Conservation (phyloP, 768 basidiomycete species). For the Scleroderma citrinum region DNA sequence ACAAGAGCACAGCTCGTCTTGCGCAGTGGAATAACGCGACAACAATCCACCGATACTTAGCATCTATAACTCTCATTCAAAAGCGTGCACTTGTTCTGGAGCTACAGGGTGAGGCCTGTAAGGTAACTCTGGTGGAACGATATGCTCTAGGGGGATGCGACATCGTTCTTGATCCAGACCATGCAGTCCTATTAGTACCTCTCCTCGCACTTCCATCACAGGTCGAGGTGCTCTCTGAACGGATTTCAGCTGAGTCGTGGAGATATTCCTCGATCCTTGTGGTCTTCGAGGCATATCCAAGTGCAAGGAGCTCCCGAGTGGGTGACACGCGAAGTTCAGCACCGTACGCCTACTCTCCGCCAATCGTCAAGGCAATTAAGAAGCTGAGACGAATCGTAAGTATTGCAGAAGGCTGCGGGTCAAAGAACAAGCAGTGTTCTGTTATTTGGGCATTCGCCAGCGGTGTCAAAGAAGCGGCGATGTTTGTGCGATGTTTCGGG, state of each 20-base stretch:
- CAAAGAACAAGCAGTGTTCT: constrained; percentile 37
- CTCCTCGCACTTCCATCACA: constrained; percentile 45
- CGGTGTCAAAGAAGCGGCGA: constrained; percentile 51
- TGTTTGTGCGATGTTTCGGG: constrained; percentile 50
- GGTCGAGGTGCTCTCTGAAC: constrained; percentile 37
- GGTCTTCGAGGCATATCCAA: constrained; percentile 64
- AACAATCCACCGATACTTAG: constrained; percentile 56
- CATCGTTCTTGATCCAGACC: constrained; percentile 60
- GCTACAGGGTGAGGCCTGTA: constrained; percentile 39
- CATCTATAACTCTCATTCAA: constrained; percentile 63
- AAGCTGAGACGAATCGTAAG: constrained; percentile 58
- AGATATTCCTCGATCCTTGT: constrained; percentile 48
- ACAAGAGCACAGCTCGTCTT: constrained; percentile 40
- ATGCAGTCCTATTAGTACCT: constrained; percentile 47
- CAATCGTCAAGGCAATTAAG: constrained; percentile 63
- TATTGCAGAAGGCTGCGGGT: constrained; percentile 55
- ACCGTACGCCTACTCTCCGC: constrained; percentile 53
- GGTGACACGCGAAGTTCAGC: constrained; percentile 1
- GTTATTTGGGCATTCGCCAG: constrained; percentile 61
- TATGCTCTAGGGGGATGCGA: constrained; percentile 54
- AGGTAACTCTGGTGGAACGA: constrained; percentile 60
- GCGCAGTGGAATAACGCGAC: constrained; percentile 30
- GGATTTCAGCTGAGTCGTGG: constrained; percentile 57
- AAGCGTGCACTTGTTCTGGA: constrained; percentile 53
- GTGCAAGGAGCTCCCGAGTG: constrained; percentile 31